These are phyloP conservation scores for Sporothrix euskadiensis DNA, from an alignment of 2,329 filamentous ascomycete genomes.

Conservation along the genomic window DNA sequence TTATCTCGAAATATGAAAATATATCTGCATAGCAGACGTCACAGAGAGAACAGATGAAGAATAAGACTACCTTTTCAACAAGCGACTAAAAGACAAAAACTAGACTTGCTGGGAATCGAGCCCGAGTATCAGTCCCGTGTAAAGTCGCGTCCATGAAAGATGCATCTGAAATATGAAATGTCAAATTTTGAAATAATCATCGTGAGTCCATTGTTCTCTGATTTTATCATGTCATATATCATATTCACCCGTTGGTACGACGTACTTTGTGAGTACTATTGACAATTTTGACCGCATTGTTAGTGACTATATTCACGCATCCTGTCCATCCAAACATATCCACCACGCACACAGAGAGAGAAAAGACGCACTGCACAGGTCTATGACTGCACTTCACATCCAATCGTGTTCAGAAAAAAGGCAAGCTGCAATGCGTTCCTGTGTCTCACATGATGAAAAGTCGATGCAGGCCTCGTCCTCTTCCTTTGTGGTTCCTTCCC, in stretches of 20 bases:
- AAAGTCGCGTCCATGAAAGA: neutral
- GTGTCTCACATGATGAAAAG: slow-evolving; percentile 9
- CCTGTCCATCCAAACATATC: neutral
- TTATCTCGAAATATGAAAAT: too few species aligned
- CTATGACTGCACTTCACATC: neutral
- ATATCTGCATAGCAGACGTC: too few species aligned
- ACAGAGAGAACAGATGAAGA: too few species aligned
- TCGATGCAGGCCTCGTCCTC: neutral
- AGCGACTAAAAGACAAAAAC: too few species aligned
- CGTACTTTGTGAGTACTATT: neutral
- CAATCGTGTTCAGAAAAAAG: neutral
- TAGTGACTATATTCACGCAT: slow-evolving; percentile 11
- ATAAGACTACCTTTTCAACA: too few species aligned
- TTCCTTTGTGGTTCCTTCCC: neutral
- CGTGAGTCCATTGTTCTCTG: neutral
- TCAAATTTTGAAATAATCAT: neutral
- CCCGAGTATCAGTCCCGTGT: too few species aligned
- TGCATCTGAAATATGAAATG: neutral
- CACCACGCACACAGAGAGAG: neutral
- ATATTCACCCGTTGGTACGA: neutral
- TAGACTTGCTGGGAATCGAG: too few species aligned
- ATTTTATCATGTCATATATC: neutral
- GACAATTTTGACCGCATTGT: neutral
- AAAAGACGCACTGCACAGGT: neutral
- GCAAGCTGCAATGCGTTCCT: neutral